Base-by-base conservation (phyloP, 192 early-diverging fungal species). In the Coemansia sp. region DNA sequence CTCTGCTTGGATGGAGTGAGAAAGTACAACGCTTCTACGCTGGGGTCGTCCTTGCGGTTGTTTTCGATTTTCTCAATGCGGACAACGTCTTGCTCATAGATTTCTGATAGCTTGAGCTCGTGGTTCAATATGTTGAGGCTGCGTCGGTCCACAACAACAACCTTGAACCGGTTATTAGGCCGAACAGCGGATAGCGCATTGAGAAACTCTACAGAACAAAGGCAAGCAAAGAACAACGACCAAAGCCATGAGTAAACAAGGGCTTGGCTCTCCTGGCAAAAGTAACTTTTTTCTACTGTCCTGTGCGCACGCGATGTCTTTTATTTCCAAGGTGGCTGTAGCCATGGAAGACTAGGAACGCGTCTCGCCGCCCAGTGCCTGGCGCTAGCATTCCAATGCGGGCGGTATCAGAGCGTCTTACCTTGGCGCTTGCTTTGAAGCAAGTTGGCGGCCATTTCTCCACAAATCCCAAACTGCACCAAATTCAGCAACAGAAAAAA, bases 21-120 rank as follows among this genome's bases (percentile, higher is more conserved):
- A 67, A 85, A 74, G 60, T 85, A 85, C 50, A 85, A 74, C 37
- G 74, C 84, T 13, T 85, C 84, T 11, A 69, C 74, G 39, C 35
- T 58, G 16, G 70, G 73, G 34, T 74, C 73, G 5, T 73, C 76
- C 51, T 72, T 72, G 43, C 82, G 76, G 46, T 63, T 62, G 62
- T 76, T 83, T 57, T 79, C 82, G 35, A 83, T 66, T 51, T 67
- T 71, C 46, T 83, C 82, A 33, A 79, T 73, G 58, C 82, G 76
- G 11, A 69, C 48, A 50, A 83, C 73, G 31, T 79, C 76, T 40
- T 79, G 63, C 48, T 83, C 82, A 14, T 76, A 70, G 16, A 83
- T 62, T 56, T 83, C 82, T 0, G 76, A 63, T 40, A 73, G 69
- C 66, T 69, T 79, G 21, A 83, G 71, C 26, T 58, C 43, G 5